A percentile compares a stretch with the other conserved stretches of the same genome.
These are phyloP conservation scores for Trametes sp. DNA, from an alignment of 1,284 basidiomycete genomes.

Conservation along the genomic window DNA sequence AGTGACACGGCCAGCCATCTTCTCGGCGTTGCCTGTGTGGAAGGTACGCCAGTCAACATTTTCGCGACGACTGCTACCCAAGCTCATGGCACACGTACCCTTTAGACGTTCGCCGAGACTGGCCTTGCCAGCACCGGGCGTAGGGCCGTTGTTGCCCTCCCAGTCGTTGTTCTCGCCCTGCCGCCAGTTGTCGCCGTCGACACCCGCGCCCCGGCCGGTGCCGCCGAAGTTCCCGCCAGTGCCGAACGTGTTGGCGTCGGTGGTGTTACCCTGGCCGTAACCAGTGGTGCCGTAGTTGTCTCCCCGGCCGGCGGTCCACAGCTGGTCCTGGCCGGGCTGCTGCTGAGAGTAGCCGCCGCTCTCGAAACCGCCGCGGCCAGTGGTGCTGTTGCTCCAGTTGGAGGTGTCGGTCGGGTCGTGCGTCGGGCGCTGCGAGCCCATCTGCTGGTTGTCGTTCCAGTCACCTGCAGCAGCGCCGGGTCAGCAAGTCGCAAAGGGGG, in stretches of 20 bases:
- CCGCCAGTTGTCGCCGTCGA: slow-evolving; percentile 12
- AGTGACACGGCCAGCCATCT: slow-evolving; percentile 31
- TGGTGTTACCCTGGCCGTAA: slow-evolving; percentile 31
- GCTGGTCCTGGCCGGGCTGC: slow-evolving; percentile 8
- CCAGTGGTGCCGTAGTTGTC: slow-evolving; percentile 32
- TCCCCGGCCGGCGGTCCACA: slow-evolving; percentile 23
- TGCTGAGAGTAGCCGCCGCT: slow-evolving; percentile 6
- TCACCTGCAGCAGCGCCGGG: not conserved
- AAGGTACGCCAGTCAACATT: not conserved
- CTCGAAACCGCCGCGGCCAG: slow-evolving; percentile 9
- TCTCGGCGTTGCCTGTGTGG: slow-evolving; percentile 36
- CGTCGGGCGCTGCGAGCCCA: slow-evolving; percentile 17
- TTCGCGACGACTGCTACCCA: not conserved
- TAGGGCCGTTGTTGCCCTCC: slow-evolving; percentile 2
- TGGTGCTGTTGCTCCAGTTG: slow-evolving; percentile 5
- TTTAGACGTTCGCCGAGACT: slow-evolving; percentile 35
- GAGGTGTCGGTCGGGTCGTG: slow-evolving; percentile 24
- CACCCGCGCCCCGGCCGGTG: slow-evolving; percentile 8
- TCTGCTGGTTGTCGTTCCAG: slow-evolving; percentile 5
- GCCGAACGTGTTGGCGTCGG: slow-evolving; percentile 31
- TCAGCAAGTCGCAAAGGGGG: not conserved
- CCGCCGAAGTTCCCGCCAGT: slow-evolving; percentile 28
- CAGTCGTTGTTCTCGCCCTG: slow-evolving; percentile 8
- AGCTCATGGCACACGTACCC: slow-evolving; percentile 24
- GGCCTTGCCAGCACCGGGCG: slow-evolving; percentile 27